These are phyloP conservation scores for Acacia melanoxylon DNA, from an alignment of 306 rosid species.

Conservation along the genomic window DNA sequence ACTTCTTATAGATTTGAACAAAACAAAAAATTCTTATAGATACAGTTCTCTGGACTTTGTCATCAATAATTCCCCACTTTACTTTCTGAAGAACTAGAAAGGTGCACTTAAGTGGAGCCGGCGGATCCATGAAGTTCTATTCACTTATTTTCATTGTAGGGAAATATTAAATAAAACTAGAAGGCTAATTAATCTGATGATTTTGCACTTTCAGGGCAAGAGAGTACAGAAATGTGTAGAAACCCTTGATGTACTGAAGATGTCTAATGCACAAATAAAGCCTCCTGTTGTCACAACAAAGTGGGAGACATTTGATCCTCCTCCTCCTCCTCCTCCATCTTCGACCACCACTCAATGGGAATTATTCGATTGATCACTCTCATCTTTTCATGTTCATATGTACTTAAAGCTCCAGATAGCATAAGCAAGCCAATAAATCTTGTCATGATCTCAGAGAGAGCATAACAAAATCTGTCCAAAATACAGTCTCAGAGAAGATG, in stretches of 20 bases:
- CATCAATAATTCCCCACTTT: neutral
- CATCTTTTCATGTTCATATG: slow-evolving; percentile 5
- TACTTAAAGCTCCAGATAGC: neutral
- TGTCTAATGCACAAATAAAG: slow-evolving; percentile 61
- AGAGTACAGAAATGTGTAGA: slow-evolving; percentile 84
- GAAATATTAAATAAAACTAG: neutral
- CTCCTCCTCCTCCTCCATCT: neutral
- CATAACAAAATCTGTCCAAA: slow-evolving; percentile 4
- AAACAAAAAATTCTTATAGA: neutral
- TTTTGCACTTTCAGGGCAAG: slow-evolving; percentile 52
- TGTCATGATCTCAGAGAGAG: slow-evolving; percentile 2
- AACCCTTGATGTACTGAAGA: slow-evolving; percentile 61
- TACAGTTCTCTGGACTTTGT: neutral
- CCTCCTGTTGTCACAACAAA: slow-evolving; percentile 66
- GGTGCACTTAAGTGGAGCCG: neutral
- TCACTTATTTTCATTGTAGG: neutral
- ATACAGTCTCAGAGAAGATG: slow-evolving; percentile 9
- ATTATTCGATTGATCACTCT: slow-evolving; percentile 33
- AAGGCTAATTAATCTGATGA: neutral
- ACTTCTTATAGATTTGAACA: neutral
- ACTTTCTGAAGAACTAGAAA: neutral
- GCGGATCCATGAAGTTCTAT: neutral
- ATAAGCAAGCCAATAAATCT: slow-evolving; percentile 14
- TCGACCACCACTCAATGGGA: slow-evolving; percentile 34
- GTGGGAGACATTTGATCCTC: slow-evolving; percentile 75